These are phyloP conservation scores for Fusarium buharicum DNA, from an alignment of 2,329 filamentous ascomycete species.

Conservation along the genomic window DNA sequence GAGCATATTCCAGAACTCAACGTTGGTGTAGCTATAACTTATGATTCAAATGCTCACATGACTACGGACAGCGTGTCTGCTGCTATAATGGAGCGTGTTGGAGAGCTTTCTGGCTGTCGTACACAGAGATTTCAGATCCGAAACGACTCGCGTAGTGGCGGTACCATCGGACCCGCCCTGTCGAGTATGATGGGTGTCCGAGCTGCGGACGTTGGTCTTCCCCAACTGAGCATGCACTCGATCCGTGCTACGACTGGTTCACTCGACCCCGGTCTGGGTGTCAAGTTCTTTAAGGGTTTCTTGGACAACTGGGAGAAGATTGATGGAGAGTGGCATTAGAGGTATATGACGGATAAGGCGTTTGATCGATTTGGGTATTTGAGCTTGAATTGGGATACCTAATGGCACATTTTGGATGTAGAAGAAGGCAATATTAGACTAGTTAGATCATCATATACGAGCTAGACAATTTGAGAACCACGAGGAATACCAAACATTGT, in stretches of 20 bases:
- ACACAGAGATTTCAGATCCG: conserved; percentile 94
- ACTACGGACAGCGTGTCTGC: conserved; percentile 91
- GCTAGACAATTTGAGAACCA: conserved; percentile 12
- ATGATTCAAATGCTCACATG: conserved; percentile 94
- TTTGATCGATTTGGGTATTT: conserved; percentile 10
- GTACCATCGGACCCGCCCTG: conserved; percentile 94
- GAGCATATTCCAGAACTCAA: conserved; percentile 91
- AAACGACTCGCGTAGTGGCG: conserved; percentile 88
- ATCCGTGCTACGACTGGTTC: conserved; percentile 89
- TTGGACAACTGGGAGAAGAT: conserved; percentile 87
- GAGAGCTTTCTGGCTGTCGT: conserved; percentile 74
- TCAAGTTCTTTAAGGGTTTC: conserved; percentile 89
- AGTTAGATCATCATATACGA: conserved; percentile 9
- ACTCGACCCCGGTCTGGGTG: conserved; percentile 86
- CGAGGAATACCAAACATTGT: not conserved
- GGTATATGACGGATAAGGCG: not conserved
- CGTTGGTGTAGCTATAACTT: conserved; percentile 81
- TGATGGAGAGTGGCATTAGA: conserved; percentile 77
- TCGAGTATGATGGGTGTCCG: conserved; percentile 82
- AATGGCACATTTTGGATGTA: conserved; percentile 15
- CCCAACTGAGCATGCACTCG: conserved; percentile 94
- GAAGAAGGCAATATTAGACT: conserved; percentile 1
- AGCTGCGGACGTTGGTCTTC: conserved; percentile 87
- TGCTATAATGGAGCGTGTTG: conserved; percentile 80
- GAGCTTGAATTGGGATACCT: conserved; percentile 21